Conservation (phyloP, 306 rosid genomes). For the Morella rubra region DNA sequence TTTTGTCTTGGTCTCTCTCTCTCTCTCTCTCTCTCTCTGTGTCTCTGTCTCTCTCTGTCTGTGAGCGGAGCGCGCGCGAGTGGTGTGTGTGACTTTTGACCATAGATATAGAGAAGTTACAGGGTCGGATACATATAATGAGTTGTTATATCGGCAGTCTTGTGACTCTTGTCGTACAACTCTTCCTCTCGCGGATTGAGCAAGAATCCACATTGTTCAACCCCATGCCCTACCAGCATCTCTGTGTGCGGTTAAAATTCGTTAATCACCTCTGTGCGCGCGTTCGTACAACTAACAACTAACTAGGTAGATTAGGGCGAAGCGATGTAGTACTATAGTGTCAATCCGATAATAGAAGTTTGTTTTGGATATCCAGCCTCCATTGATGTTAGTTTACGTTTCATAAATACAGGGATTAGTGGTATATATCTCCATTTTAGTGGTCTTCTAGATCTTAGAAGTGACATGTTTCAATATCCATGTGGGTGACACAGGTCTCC, state of each 20-base stretch:
- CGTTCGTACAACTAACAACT: neutral
- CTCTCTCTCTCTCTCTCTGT: neutral
- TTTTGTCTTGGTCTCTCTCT: constrained; percentile 56
- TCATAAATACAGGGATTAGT: neutral
- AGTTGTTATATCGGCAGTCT: too few relatives aligned
- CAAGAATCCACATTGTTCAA: neutral
- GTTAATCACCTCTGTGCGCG: too few relatives aligned
- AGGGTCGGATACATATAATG: too few relatives aligned
- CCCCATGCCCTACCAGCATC: neutral
- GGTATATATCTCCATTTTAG: neutral
- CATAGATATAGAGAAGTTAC: too few relatives aligned
- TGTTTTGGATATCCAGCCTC: too few relatives aligned
- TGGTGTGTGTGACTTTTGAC: too few relatives aligned
- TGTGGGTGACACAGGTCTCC: constrained; percentile 47
- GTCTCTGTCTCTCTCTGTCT: neutral
- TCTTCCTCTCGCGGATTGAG: neutral
- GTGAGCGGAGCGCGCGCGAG: too few relatives aligned
- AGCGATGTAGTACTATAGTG: neutral
- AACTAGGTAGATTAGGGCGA: neutral
- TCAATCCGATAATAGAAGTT: neutral
- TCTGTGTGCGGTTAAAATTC: neutral
- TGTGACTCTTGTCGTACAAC: too few relatives aligned
- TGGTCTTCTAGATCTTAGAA: neutral
- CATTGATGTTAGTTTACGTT: neutral
- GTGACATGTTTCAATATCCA: neutral